Evolutionary conservation across 139 green algal genomes (phyloP), one percentile per base, ranked within the genome.

Genomic region (Picochlorum sp.): DNA sequence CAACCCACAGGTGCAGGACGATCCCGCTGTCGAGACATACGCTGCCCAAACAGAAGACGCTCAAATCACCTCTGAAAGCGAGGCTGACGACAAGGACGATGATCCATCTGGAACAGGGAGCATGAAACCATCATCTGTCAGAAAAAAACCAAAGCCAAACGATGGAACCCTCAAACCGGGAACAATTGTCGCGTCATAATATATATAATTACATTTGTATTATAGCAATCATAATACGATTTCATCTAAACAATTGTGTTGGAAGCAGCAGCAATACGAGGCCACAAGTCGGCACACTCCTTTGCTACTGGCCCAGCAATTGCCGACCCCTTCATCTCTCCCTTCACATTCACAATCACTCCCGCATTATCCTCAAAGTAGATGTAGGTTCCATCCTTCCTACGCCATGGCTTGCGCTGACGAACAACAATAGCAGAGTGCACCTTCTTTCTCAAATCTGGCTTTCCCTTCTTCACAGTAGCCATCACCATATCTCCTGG

Each of bases 361-460:
- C 94, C 94, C 6, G 94, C 94, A 71, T 99, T 99, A 85, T 99
- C 94, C 80, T 98, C 94, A 77, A 99, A 99, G 86, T 99, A 99
- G 67, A 99, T 97, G 82, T 90, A 97, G 37, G 84, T 81, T 64
- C 94, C 94, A 66, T 99, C 92, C 86, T 97, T 98, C 67, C 94
- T 84, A 60, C 94, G 78, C 86, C 88, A 98, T 24, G 94, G 84
- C 88, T 99, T 99, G 69, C 94, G 81, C 85, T 99, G 94, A 60
- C 94, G 84, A 56, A 99, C 83, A 45, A 99, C 88, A 56, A 99
- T 86, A 16, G 91, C 92, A 20, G 92, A 93, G 52, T 88, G 76
- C 16, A 95, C 88, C 82, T 99, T 99, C 86, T 99, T 99, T 62
- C 94, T 77, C 59, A 99, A 85, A 71, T 99, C 94, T n/a, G 94